Evolutionary conservation across 495 filamentous ascomycete species (phyloP), one percentile per base, ranked within the genome.

Genomic region (Trypethelium eluteriae): DNA sequence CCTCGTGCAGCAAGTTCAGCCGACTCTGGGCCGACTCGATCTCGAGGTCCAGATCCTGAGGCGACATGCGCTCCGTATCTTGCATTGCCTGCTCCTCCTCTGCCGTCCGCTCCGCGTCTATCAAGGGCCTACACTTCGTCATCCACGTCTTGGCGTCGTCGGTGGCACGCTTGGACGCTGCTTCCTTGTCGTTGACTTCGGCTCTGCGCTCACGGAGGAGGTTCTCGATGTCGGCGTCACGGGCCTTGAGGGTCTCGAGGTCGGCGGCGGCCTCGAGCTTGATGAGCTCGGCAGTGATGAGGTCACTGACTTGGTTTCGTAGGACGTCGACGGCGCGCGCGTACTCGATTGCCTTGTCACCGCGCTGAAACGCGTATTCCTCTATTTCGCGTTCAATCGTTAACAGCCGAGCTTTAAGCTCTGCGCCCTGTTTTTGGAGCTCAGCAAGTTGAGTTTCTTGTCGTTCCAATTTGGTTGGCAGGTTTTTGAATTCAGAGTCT

Each of bases 211-310:
- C 76, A 9, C 85, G 78, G 0, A 93, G 76, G 62, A 77, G 77
- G 63, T 80, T 73, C 41, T 76, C 79, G 57, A 90, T 84, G 16
- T 86, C 81, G 2, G 70, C 62, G 69, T 91, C 90, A 41, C 85
- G 87, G 16, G 76, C 76, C 70, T 82, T 82, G 6, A 96, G 78
- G 12, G 78, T 79, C 63, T 86, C 83, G 4, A 89, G 74, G 69
- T 97, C 94, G 0, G 92, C 96, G 9, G 78, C 74, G 0, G 91
- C 93, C 78, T 98, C 95, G 39, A 93, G 80, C 6, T 86, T 78
- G 59, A 83, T 80, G 53, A 96, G 75, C 65, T 90, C 82, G 2
- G 82, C 81, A 71, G 90, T 86, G 14, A 91, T 73, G 11, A 92
- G 79, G 39, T 84, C 81, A 49, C 87, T 81, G 64, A 90, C 84